Conservation (phyloP, 495 filamentous ascomycete genomes). For the Aspergillus mulundensis region DNA sequence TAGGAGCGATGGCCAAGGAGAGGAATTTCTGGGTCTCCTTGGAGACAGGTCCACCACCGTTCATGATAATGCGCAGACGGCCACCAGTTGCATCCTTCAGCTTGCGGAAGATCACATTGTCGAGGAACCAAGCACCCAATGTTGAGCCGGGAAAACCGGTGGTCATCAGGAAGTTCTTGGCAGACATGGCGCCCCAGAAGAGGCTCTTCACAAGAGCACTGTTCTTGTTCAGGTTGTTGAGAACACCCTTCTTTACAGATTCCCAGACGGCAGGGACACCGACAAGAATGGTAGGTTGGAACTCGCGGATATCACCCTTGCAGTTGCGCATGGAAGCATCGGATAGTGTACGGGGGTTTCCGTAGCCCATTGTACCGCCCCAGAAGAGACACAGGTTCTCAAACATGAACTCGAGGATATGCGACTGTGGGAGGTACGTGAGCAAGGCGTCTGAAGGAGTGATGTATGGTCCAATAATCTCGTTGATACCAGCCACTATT, state of each 20-base stretch:
- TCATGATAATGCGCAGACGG: constrained; percentile 74
- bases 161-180: constrained; percentile 75
- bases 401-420: constrained; percentile 97
- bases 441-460: constrained; percentile 82
- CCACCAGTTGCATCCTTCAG: constrained; percentile 88
- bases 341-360: constrained; percentile 88
- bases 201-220: constrained; percentile 70
- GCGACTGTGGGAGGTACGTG: constrained; percentile 89
- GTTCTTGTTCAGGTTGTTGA: constrained; percentile 75
- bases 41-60: constrained; percentile 80
- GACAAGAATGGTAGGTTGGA: constrained; percentile 85
- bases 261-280: constrained; percentile 98
- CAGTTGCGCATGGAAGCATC: constrained; percentile 88
- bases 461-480: constrained; percentile 79
- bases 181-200: constrained; percentile 87
- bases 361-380: constrained; percentile 97
- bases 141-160: constrained; percentile 68
- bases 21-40: constrained; percentile 86
- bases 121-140: constrained; percentile 61
- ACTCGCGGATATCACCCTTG: constrained; percentile 92
- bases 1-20: constrained; percentile 81
- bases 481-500: constrained; percentile 82
- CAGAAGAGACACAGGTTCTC: constrained; percentile 90
- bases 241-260: constrained; percentile 95
- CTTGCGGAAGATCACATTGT: constrained; percentile 82